phyloP scores from a whole-genome alignment of 2,329 filamentous ascomycete species.

The Alternaria atra region DNA sequence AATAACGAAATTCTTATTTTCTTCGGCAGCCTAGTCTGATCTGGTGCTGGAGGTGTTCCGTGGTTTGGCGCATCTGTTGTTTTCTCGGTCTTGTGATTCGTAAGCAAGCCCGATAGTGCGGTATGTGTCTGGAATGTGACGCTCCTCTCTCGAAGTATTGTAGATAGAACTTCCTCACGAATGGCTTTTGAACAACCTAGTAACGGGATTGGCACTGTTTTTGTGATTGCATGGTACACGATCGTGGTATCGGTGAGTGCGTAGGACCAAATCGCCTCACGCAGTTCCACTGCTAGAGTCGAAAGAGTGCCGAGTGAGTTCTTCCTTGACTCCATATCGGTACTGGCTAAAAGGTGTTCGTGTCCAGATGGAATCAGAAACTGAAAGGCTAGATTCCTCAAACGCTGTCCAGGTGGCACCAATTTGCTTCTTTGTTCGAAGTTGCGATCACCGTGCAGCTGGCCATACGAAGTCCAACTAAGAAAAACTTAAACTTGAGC shows the following conservation, averaged over 20 bases:
- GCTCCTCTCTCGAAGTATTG: not conserved
- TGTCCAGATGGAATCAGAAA: not conserved
- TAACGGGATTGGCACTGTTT: not conserved
- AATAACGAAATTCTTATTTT: slow-evolving; percentile 1
- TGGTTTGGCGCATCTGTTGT: not conserved
- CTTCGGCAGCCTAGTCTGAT: not conserved
- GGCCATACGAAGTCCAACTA: not conserved
- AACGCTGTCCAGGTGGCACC: not conserved
- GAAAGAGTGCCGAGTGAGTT: slow-evolving; percentile 4
- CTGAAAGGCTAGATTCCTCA: not conserved
- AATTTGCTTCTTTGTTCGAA: not conserved
- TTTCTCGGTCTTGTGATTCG: not conserved
- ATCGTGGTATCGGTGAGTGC: slow-evolving; percentile 3
- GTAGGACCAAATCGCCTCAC: not conserved
- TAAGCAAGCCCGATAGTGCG: slow-evolving; percentile 2
- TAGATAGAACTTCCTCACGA: slow-evolving; percentile 1
- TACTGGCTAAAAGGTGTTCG: not conserved
- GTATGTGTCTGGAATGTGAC: slow-evolving; percentile 5
- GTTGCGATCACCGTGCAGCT: not conserved
- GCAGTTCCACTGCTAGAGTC: not conserved
- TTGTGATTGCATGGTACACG: slow-evolving; percentile 1
- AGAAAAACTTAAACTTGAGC: not conserved
- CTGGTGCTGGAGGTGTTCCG: not conserved
- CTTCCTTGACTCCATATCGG: not conserved
- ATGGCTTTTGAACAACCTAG: slow-evolving; percentile 6